Base-by-base conservation (phyloP, 805 yeast species). In the Metschnikowia chrysomelidarum region DNA sequence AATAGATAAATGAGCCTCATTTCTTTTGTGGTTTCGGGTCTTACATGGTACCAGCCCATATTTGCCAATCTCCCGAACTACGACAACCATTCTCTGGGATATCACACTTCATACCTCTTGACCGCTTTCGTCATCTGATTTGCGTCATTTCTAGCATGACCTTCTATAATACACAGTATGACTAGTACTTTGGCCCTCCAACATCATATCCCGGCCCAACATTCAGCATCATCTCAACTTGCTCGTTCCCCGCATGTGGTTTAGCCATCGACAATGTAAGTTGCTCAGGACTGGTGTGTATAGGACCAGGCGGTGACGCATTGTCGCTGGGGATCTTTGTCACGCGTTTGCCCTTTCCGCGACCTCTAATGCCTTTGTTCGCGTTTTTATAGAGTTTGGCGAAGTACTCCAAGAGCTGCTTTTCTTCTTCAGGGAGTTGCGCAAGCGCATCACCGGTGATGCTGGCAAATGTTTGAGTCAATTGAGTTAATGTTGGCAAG, bases 311-410 rank as follows among this genome's bases (percentile, higher is more conserved):
- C 2, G 30, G 40, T 4, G 45, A 38, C 10, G 25, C 16, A 32
- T 26, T 16, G 14, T 28, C 46, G 6, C 23, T 35, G 11, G 20
- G 37, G 9, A 41, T 20, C n/a, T 35, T 36, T 7, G 38, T 26
- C 7, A 41, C 43, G 6, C 41, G 41, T 24, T 37, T 37, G 14
- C 47, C 50, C 43, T 78, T 85, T 4, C 97, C 97, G 40, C 97
- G 75, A 18, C 97, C 97, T 49, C 86, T 80, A 43, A 89, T 89
- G 13, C 97, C 97, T 52, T 87, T 78, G 54, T 89, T 89, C 28
- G 93, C 77, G 57, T 89, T 87, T 59, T 87, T 87, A 64, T 91
- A 89, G 38, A 89, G 69, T 24, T 78, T 75, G 27, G 88, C 80
- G 60, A 89, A 87, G 60, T 91, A 89, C 20, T 76, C 73, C 50